Base-by-base conservation (phyloP, 495 filamentous ascomycete species). In the Aspergillus campestris region DNA sequence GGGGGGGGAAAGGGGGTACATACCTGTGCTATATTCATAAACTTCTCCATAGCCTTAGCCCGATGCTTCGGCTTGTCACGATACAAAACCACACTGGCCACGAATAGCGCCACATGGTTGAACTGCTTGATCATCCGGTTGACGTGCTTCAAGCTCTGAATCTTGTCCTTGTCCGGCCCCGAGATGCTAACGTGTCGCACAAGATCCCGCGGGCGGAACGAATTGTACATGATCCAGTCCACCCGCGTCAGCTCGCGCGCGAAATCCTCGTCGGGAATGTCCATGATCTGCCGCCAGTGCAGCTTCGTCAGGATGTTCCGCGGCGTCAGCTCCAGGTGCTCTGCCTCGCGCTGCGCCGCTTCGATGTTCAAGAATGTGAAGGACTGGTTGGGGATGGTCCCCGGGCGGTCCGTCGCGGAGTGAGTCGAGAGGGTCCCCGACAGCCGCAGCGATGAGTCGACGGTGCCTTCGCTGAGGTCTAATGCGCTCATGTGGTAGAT, bases 41-140 rank as follows among this genome's bases (percentile, higher is more conserved):
- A 94, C 58, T 94, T 95, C 63, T 97, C 92, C 38, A 97, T 67
- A 56, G 87, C 87, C 52, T 80, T 77, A 8, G 87, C 89, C 44
- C 92, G 80, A 61, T 97, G 92, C 66, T 97, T 97, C 12, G 94
- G 83, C 62, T 98, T 98, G 54, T 96, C 89, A 42, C 91, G 81
- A 49, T 97, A 79, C 6, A 98, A 76, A 44, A 97, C 81, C 72
- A 95, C 86, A 61, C 90, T 95, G 30, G 86, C 76, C 31, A 95
- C 89, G 73, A 91, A 94, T 50, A 80, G 84, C 3, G 94, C 90
- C 47, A 97, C 70, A 56, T 95, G 90, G 60, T 97, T 97, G 73
- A 98, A 97, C 56, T 96, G 89, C 40, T 81, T 79, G 56, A 94
- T 88, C 87, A 95, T 92, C 32, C 87, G 84, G 53, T 89, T 90